Percentiles rank a stretch among this genome's conserved stretches.
Evolutionary conservation across 192 early-diverging fungal species (phyloP).

Genomic region (Phycomyces nitens): DNA sequence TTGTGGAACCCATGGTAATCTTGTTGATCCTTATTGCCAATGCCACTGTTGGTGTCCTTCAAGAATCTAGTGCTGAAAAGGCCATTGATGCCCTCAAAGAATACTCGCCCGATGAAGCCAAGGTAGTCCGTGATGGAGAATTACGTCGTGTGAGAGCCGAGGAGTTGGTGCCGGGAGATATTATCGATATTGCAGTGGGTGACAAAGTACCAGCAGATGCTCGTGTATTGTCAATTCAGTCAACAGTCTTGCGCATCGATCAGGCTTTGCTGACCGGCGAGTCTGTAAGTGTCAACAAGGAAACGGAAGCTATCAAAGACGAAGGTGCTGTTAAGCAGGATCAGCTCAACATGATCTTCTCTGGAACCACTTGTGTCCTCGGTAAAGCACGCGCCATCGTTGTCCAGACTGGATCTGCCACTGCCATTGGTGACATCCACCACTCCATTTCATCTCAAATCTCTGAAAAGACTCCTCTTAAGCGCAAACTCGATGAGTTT

Average conservation of each 20-base stretch:
- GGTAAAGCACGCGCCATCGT: conserved; percentile 90
- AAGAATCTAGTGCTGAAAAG: conserved; percentile 95
- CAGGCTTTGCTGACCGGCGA: conserved; percentile 97
- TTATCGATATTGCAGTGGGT: conserved; percentile 86
- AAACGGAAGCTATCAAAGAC: conserved; percentile 57
- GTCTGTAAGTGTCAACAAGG: conserved; percentile 87
- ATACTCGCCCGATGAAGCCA: conserved; percentile 95
- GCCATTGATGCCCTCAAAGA: conserved; percentile 97
- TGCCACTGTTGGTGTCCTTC: conserved; percentile 93
- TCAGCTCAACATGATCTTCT: conserved; percentile 95
- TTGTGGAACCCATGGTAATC: conserved; percentile 98
- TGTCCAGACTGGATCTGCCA: conserved; percentile 78
- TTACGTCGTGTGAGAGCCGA: conserved; percentile 63
- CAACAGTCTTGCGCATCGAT: conserved; percentile 88
- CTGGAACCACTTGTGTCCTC: conserved; percentile 90
- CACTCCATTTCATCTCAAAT: conserved; percentile 78
- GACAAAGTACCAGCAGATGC: conserved; percentile 97
- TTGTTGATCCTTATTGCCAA: conserved; percentile 97
- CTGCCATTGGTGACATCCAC: conserved; percentile 95
- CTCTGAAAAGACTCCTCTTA: conserved; percentile 92
- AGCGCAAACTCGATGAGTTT: conserved; percentile 95
- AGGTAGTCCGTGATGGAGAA: conserved; percentile 76
- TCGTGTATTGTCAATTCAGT: conserved; percentile 75
- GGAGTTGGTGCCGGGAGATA: conserved; percentile 96
- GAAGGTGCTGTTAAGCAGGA: conserved; percentile 89